These are phyloP conservation scores for Gnetum montanum DNA, from an alignment of 75 land plant species.

Conservation along the genomic window DNA sequence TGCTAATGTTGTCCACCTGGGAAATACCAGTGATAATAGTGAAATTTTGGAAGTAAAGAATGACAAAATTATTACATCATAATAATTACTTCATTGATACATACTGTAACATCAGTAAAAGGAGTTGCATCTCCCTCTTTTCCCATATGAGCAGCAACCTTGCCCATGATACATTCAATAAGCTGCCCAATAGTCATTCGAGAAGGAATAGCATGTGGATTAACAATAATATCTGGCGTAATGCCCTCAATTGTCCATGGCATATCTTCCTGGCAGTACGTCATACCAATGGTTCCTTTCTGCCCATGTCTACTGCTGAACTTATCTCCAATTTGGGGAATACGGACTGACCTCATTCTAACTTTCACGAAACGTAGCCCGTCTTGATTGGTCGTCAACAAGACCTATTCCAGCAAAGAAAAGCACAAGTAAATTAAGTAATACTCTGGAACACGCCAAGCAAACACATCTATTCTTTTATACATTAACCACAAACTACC, in stretches of 20 bases:
- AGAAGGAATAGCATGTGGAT: constrained; percentile 99
- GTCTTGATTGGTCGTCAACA: constrained; percentile 92
- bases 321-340: constrained; percentile 99
- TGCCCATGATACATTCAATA: constrained; percentile 99
- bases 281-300: constrained; percentile 99
- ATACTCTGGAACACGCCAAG: not conserved
- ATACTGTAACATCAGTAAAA: constrained; percentile 97
- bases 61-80: not conserved
- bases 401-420: too few relatives aligned
- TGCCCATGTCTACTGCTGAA: constrained; percentile 99
- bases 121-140: constrained; percentile 99
- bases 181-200: constrained; percentile 99
- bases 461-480: not conserved
- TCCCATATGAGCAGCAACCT: constrained; percentile 98
- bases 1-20: constrained; percentile 97
- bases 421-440: too few relatives aligned
- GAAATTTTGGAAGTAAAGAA: not conserved
- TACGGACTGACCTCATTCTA: constrained; percentile 89
- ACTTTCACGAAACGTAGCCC: constrained; percentile 92
- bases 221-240: constrained; percentile 96
- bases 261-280: constrained; percentile 98
- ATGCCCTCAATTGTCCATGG: constrained; percentile 99
- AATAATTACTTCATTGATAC: not conserved
- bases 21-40: not conserved
- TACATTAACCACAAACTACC: constrained; percentile 29